These are phyloP conservation scores for Termitomyces eurrhizus DNA, from an alignment of 768 basidiomycete species.

Conservation along the genomic window DNA sequence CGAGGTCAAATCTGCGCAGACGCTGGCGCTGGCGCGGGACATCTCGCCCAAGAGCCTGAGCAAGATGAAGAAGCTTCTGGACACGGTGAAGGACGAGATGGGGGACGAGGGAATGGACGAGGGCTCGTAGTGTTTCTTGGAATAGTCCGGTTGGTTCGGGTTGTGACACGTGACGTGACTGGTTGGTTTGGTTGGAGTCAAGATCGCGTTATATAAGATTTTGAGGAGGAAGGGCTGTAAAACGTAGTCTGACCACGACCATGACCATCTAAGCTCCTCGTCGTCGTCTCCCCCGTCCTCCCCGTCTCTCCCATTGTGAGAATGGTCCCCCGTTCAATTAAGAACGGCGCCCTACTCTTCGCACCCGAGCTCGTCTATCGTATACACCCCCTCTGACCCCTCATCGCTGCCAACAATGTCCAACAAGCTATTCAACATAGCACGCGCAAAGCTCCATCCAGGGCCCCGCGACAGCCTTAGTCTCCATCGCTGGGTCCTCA, in stretches of 20 bases:
- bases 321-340: constrained; percentile 82
- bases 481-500: constrained; percentile 83
- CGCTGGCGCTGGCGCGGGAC: constrained; percentile 89
- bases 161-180: constrained; percentile 14
- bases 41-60: constrained; percentile 86
- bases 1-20: constrained; percentile 73
- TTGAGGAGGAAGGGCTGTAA: constrained; percentile 4
- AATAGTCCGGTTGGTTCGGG: constrained; percentile 12
- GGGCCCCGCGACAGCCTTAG: constrained; percentile 63
- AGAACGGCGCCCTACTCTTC: constrained; percentile 84
- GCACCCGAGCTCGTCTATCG: constrained; percentile 86
- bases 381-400: constrained; percentile 56
- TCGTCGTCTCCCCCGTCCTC: constrained; percentile 24
- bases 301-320: constrained; percentile 33
- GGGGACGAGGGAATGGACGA: constrained; percentile 74
- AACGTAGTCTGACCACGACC: constrained; percentile 16
- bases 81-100: constrained; percentile 58
- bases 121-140: constrained; percentile 46
- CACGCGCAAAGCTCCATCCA: constrained; percentile 70
- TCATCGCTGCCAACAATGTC: constrained; percentile 18
- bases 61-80: constrained; percentile 79
- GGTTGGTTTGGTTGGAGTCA: constrained; percentile 19
- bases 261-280: constrained; percentile 41
- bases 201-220: constrained; percentile 17
- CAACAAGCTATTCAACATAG: constrained; percentile 55